Conservation (phyloP, 1,284 basidiomycete genomes). For the Fomitopsis palustris region DNA sequence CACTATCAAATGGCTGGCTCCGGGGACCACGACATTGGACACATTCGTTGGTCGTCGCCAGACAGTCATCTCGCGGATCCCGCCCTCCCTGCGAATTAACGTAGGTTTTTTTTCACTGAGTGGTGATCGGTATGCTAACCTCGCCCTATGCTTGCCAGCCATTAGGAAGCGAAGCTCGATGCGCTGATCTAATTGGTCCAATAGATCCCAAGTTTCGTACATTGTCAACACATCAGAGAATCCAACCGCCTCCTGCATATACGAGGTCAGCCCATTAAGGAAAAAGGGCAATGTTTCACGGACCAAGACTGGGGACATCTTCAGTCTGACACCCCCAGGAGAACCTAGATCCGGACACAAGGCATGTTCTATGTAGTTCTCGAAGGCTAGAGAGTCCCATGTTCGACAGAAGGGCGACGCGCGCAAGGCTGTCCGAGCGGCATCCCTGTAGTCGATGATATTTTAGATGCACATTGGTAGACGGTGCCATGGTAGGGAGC, state of each 20-base stretch:
- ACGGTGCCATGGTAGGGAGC: conserved; percentile 3
- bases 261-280: not conserved
- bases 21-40: conserved; percentile 49
- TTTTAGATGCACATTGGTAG: not conserved
- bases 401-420: conserved; percentile 64
- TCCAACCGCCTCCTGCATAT: not conserved
- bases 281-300: not conserved
- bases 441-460: conserved; percentile 40
- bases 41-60: conserved; percentile 58
- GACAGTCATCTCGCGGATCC: conserved; percentile 41
- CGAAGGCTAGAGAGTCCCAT: conserved; percentile 71
- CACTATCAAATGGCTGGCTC: conserved; percentile 50
- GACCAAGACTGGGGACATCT: conserved; percentile 53
- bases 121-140: not conserved
- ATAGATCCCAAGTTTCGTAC: conserved; percentile 43
- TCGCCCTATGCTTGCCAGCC: conserved; percentile 30
- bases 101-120: not conserved
- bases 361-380: conserved; percentile 66
- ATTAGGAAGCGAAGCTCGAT: conserved; percentile 55
- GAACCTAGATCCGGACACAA: conserved; percentile 38
- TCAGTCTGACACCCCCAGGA: conserved; percentile 42
- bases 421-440: conserved; percentile 53
- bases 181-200: conserved; percentile 39
- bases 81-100: conserved; percentile 27
- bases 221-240: conserved; percentile 7